Evolutionary conservation across 1,284 basidiomycete species (phyloP).

Genomic region (Rhodotorula sp.): DNA sequence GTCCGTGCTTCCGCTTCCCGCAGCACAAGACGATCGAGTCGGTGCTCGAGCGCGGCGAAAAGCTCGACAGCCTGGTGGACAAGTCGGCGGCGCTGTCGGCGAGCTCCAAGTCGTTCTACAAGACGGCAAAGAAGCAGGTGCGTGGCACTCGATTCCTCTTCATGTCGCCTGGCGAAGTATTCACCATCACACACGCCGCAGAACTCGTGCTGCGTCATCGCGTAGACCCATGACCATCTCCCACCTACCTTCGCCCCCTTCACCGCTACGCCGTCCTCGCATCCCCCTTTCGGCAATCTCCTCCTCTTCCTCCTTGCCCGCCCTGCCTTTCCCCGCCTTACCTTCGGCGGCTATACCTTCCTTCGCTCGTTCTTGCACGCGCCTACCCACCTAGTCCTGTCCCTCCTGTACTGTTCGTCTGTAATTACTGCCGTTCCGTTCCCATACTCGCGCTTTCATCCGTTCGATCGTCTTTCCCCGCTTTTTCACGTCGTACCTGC

Average conservation of each 20-base stretch:
- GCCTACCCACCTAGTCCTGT: neutral
- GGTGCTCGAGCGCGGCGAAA: constrained; percentile 94
- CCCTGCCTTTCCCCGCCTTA: too few relatives aligned
- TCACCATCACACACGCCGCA: neutral
- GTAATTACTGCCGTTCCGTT: neutral
- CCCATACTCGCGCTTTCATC: too few relatives aligned
- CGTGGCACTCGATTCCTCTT: neutral
- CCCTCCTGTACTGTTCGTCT: neutral
- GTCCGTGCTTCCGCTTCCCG: constrained; percentile 7
- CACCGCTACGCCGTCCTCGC: too few relatives aligned
- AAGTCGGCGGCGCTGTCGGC: constrained; percentile 85
- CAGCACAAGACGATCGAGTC: constrained; percentile 99
- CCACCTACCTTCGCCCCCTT: neutral
- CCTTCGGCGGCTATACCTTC: neutral
- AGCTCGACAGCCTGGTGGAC: constrained; percentile 94
- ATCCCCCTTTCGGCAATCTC: too few relatives aligned
- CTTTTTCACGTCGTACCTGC: too few relatives aligned
- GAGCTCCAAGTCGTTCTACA: constrained; percentile 66
- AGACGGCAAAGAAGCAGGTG: constrained; percentile 83
- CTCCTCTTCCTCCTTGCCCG: neutral
- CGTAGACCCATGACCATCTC: neutral
- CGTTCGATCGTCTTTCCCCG: too few relatives aligned
- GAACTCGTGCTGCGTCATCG: constrained; percentile 38
- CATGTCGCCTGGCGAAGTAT: neutral
- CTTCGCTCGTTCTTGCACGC: neutral